Conservation (phyloP, 208 protist species). For the Porcisia hertigi region DNA sequence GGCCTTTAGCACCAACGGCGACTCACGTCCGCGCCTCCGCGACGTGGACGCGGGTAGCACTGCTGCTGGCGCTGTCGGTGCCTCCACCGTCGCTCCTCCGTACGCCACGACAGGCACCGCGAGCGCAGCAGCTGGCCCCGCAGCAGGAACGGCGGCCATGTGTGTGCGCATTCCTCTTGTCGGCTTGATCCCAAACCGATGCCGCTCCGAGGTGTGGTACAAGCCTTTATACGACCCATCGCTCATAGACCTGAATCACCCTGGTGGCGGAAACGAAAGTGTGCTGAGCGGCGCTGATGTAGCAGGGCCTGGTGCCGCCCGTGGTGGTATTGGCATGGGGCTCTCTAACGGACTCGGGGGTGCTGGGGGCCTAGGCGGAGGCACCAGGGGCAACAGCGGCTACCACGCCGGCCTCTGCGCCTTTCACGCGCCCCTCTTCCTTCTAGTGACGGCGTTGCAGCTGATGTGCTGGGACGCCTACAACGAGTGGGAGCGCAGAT, state of each 20-base stretch:
- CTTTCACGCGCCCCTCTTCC: conserved; percentile 76
- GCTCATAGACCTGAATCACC: conserved; percentile 1
- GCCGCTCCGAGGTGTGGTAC: conserved; percentile 81
- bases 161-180: conserved; percentile 59
- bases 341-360: conserved; percentile 1
- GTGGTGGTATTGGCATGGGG: conserved; percentile 5
- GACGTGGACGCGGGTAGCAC: conserved; percentile 17
- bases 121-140: not conserved
- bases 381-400: conserved; percentile 12
- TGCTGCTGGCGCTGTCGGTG: not conserved
- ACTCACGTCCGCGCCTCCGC: conserved; percentile 18
- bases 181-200: conserved; percentile 75
- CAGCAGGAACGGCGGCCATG: not conserved
- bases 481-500: conserved; percentile 42
- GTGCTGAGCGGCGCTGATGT: conserved; percentile 13
- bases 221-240: conserved; percentile 28
- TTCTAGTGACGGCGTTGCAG: conserved; percentile 74
- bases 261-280: not conserved
- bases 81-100: not conserved
- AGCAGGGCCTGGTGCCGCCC: not conserved
- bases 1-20: conserved; percentile 29
- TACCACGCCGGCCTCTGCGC: conserved; percentile 4
- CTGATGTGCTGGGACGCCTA: conserved; percentile 81
- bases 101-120: not conserved
- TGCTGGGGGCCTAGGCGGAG: not conserved